Percentiles rank a stretch among this genome's conserved stretches.
Conservation (phyloP, 1,284 basidiomycete genomes). For the Tremellales sp. region DNA sequence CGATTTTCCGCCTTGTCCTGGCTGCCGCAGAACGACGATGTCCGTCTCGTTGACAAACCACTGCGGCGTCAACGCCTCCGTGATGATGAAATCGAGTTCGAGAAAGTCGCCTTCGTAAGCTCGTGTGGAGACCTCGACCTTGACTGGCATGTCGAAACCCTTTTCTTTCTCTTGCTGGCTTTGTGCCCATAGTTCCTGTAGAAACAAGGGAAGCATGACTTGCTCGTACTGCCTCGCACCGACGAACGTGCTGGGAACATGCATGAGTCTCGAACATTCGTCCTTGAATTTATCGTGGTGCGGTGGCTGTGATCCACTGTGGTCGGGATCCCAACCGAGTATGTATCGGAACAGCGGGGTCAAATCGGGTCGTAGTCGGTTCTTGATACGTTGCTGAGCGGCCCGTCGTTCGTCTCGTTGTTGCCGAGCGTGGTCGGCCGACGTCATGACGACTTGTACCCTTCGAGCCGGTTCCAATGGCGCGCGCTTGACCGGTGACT, state of each 20-base stretch:
- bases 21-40: conserved; percentile 65
- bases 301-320: conserved; percentile 56
- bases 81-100: conserved; percentile 40
- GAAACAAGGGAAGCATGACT: conserved; percentile 79
- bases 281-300: conserved; percentile 55
- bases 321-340: conserved; percentile 80
- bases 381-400: conserved; percentile 60
- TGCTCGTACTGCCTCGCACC: conserved; percentile 66
- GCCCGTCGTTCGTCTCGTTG: conserved; percentile 55
- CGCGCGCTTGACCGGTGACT: conserved; percentile 50
- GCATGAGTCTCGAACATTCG: conserved; percentile 36
- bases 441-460: conserved; percentile 60
- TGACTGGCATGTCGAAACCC: conserved; percentile 54
- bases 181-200: conserved; percentile 92
- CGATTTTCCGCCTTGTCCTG: conserved; percentile 41
- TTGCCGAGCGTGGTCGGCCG: conserved; percentile 41
- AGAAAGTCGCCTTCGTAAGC: conserved; percentile 46
- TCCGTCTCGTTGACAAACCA: conserved; percentile 77
- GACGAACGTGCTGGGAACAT: conserved; percentile 64
- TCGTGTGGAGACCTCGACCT: conserved; percentile 62
- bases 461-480: conserved; percentile 64
- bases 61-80: conserved; percentile 59
- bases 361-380: conserved; percentile 78
- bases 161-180: conserved; percentile 71
- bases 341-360: conserved; percentile 73